Evolutionary conservation across 495 filamentous ascomycete species (phyloP), one percentile per base, ranked within the genome.

Genomic region (Lichina pygmaea): DNA sequence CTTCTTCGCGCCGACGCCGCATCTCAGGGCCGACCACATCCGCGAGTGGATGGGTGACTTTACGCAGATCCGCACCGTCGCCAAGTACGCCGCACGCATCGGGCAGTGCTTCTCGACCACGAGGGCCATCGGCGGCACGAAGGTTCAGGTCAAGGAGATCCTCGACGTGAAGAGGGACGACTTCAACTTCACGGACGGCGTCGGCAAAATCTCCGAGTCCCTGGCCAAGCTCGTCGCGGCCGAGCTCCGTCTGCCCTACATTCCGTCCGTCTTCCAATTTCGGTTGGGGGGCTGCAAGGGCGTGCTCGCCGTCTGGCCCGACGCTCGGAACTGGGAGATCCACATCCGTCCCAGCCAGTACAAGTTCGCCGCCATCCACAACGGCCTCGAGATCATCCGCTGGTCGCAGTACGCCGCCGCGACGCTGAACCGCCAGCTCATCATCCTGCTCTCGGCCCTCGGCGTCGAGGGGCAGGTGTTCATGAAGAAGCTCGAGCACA

Each of bases 71-170:
- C 66, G 62, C 16, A 67, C 78, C 34, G 66, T 91, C 32, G 85
- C 86, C 5, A 91, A 92, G 52, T 76, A 85, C 58, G 77, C 81
- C 33, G 80, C 91, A 33, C 68, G 91, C 38, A 59, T 95, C 11
- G 89, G 91, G 0, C 91, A 95, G 60, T 91, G 84, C 56, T 94
- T 95, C 55, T 94, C 89, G 0, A 94, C 89, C 0, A 95, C 89
- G 0, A 66, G 78, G 42, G 72, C 78, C 24, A 69, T 91, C 42
- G 54, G 52, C 7, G 58, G 59, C 30, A 58, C 64, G 10, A 56
- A 57, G 3, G 57, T 71, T 15, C 55, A 60, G 44, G 63, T 75
- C 34, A 52, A 54, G 6, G 53, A 58, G 3, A 73, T 77, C 10
- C 46, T 62, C 2, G 89, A 95, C 47, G 64, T 93, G 7, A 62